A percentile compares a stretch with the other conserved stretches of the same genome.
These are phyloP conservation scores for Zymoseptoria crescenta DNA, from an alignment of 2,329 filamentous ascomycete species.

Conservation along the genomic window DNA sequence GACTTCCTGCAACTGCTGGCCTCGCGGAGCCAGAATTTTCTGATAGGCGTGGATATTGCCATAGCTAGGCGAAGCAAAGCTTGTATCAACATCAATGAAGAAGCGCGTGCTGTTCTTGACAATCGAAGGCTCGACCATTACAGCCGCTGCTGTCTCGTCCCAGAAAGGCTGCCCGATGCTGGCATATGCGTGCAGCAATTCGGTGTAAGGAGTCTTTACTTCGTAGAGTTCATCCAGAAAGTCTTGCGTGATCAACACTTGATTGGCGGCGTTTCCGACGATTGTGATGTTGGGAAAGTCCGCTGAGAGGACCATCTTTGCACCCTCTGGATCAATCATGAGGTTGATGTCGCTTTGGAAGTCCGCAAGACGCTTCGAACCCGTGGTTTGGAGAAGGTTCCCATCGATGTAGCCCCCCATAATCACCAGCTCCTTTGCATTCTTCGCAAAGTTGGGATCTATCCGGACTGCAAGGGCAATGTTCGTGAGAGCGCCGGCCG, in stretches of 20 bases:
- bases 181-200: constrained; percentile 34
- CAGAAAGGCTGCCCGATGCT: constrained; percentile 38
- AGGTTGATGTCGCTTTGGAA: constrained; percentile 40
- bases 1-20: constrained; percentile 30
- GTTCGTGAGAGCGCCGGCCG: constrained; percentile 43
- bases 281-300: constrained; percentile 40
- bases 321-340: constrained; percentile 45
- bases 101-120: constrained; percentile 34
- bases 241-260: constrained; percentile 35
- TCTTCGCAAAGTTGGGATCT: constrained; percentile 40
- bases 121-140: constrained; percentile 34
- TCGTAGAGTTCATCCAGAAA: constrained; percentile 34
- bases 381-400: constrained; percentile 24
- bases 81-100: constrained; percentile 38
- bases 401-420: constrained; percentile 47
- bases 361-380: constrained; percentile 20
- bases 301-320: constrained; percentile 44
- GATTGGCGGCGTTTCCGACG: constrained; percentile 42
- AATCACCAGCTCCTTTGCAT: constrained; percentile 41
- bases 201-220: constrained; percentile 33
- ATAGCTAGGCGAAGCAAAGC: constrained; percentile 35
- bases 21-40: constrained; percentile 30
- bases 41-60: constrained; percentile 41
- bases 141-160: constrained; percentile 40
- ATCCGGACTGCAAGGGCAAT: constrained; percentile 41